Base-by-base conservation (phyloP, 2,329 filamentous ascomycete species). In the Coleophoma crateriformis region DNA sequence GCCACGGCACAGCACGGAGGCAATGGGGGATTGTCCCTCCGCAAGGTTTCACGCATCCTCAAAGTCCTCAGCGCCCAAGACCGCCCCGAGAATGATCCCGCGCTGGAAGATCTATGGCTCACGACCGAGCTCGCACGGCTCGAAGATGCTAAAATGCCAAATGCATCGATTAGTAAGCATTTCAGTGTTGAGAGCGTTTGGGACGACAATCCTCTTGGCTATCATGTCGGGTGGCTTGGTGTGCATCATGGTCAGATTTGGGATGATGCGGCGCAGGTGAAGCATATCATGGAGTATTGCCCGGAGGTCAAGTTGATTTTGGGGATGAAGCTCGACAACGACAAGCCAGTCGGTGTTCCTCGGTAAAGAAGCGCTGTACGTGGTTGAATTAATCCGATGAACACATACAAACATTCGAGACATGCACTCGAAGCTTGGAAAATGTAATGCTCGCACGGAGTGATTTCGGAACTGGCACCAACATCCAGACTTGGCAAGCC, bases 41-140 rank as follows among this genome's bases (percentile, higher is more conserved):
- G 61, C 33, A 60, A 59, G 35, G 57, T 64, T 4, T 48, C 48
- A 5, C 58, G 53, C 48, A 58, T 64, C 12, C 33, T 61, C 10
- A 39, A 61, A 40, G 52, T 62, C 3, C 34, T 62, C 39, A 33
- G 49, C 20, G 54, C 52, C 44, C 69, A 79, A 61, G 59, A 65
- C 32, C 71, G 77, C 5, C 59, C 54, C 19, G 57, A 47, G 15
- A 50, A 71, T 39, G 67, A 68, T 57, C 68, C 66, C 11, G 71
- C 74, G 22, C 70, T 77, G 46, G 78, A 81, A 59, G 77, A 81
- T 57, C 69, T 78, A 42, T 81, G 77, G 78, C 51, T 65, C 45
- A 57, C 58, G 32, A 58, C 57, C 43, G 57, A 60, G 40, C 39
- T 63, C 17, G 57, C 60, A 40, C 42, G 45, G 11, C 54, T 65